A percentile compares a stretch with the other conserved stretches of the same genome.
These are phyloP conservation scores for Chytriomyces hyalinus DNA, from an alignment of 192 early-diverging fungal species.

Conservation along the genomic window DNA sequence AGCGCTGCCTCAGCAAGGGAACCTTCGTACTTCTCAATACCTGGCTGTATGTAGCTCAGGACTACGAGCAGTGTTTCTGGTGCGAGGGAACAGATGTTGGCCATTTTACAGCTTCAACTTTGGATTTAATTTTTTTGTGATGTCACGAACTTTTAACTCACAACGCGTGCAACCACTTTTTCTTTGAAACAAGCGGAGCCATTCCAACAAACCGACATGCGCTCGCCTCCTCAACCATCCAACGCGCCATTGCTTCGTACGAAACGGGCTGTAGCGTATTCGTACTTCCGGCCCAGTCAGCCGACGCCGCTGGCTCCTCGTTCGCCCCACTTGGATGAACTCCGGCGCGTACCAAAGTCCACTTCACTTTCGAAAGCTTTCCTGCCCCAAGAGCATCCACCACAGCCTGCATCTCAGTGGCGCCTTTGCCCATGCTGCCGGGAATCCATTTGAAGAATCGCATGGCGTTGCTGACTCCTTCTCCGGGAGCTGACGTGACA, in stretches of 20 bases:
- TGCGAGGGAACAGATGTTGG: background rate
- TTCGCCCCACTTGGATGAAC: background rate
- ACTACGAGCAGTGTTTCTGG: conserved; percentile 10
- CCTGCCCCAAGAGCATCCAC: background rate
- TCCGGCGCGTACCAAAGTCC: background rate
- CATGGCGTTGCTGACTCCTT: background rate
- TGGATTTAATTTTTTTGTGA: no score
- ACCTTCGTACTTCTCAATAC: conserved; percentile 2
- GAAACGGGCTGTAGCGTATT: background rate
- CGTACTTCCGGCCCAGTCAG: background rate
- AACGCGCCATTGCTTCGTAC: background rate
- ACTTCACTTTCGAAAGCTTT: background rate
- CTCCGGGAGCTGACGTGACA: background rate
- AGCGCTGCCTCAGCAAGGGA: background rate
- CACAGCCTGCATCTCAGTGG: background rate
- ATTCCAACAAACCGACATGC: background rate
- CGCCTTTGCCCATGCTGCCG: background rate
- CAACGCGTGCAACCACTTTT: background rate
- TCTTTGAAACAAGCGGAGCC: background rate
- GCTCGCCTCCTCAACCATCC: background rate
- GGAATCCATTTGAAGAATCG: background rate
- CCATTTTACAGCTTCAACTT: no score
- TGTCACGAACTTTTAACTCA: no score
- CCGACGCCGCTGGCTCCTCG: background rate
- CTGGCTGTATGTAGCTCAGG: conserved; percentile 10